These are phyloP conservation scores for Rhodotorula graminis DNA, from an alignment of 768 basidiomycete genomes.

Conservation along the genomic window DNA sequence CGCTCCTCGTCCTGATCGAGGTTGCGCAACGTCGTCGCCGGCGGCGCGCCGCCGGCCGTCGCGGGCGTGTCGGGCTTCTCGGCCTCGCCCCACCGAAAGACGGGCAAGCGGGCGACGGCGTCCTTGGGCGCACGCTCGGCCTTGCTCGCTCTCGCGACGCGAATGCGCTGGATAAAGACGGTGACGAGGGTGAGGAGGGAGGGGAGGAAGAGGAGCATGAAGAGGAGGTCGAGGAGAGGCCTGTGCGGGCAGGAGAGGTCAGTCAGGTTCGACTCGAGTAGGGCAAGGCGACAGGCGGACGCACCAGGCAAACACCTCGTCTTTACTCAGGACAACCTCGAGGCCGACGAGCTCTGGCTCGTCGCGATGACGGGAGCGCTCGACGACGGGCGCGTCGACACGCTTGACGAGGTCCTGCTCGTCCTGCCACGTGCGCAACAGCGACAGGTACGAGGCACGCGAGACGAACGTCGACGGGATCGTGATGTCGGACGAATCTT, in stretches of 20 bases:
- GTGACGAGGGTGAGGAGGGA: conserved; percentile 83
- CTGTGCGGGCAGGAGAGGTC: conserved; percentile 20
- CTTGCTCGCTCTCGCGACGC: conserved; percentile 61
- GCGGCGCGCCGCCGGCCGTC: conserved; percentile 47
- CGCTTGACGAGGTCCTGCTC: conserved; percentile 48
- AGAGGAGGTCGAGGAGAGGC: conserved; percentile 47
- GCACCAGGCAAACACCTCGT: conserved; percentile 66
- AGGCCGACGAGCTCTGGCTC: conserved; percentile 21
- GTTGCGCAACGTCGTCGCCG: conserved; percentile 54
- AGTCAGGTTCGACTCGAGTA: conserved; percentile 57
- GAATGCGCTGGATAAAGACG: conserved; percentile 79
- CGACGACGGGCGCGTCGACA: conserved; percentile 41
- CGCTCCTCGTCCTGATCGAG: conserved; percentile 37
- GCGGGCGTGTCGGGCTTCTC: conserved; percentile 50
- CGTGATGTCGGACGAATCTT: conserved; percentile 74
- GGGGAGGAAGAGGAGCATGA: conserved; percentile 82
- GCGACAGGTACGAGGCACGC: conserved; percentile 68
- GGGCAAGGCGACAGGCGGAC: conserved; percentile 48
- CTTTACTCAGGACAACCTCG: conserved; percentile 45
- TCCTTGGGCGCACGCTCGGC: conserved; percentile 78
- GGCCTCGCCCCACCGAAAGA: conserved; percentile 66
- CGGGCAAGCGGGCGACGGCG: conserved; percentile 70
- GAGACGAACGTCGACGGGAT: conserved; percentile 86
- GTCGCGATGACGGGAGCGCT: background rate
- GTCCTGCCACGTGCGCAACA: conserved; percentile 46